These are phyloP conservation scores for Solanum tacnaense DNA, from an alignment of 257 asterid species.

Conservation along the genomic window DNA sequence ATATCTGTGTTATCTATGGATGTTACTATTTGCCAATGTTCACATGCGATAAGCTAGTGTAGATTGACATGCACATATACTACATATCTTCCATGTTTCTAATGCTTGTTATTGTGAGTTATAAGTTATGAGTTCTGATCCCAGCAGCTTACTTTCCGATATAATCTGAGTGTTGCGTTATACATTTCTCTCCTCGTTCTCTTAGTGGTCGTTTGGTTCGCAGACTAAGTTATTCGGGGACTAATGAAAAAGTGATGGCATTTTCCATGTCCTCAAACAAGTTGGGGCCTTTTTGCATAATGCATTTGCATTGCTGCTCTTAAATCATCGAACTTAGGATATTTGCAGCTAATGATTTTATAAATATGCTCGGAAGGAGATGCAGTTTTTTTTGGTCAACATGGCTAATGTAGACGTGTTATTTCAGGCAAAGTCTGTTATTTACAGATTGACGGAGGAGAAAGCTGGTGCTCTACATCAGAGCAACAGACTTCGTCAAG, in stretches of 20 bases:
- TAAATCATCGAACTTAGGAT: not conserved
- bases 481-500: conserved; percentile 55
- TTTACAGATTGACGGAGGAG: conserved; percentile 61
- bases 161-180: not conserved
- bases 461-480: conserved; percentile 54
- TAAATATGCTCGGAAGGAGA: not conserved
- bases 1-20: not conserved
- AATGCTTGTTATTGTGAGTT: not conserved
- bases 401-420: not conserved
- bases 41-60: not conserved
- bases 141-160: not conserved
- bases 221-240: not conserved
- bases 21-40: not conserved
- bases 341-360: not conserved
- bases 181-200: not conserved
- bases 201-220: not conserved
- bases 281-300: not conserved
- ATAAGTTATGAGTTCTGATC: not conserved
- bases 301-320: not conserved
- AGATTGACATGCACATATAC: not conserved
- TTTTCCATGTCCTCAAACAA: not conserved
- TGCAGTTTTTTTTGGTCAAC: not conserved
- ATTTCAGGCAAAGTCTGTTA: conserved; percentile 48
- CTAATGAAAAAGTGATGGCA: not conserved
- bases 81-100: not conserved